Conservation (phyloP, 2,329 filamentous ascomycete species). For the Colletotrichum australisinense region DNA sequence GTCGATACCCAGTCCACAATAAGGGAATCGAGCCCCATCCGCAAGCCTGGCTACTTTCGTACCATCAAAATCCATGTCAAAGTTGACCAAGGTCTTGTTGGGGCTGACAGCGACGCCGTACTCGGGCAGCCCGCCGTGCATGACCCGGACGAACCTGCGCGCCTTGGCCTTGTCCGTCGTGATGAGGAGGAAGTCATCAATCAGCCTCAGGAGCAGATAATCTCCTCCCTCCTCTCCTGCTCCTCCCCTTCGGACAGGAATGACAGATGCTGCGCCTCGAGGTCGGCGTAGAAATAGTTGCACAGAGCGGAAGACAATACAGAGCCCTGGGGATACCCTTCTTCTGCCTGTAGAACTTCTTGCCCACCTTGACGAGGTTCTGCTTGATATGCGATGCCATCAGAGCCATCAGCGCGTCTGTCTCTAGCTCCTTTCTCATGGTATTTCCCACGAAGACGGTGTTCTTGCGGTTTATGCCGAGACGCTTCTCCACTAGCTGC, state of each 20-base stretch:
- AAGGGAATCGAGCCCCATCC: conserved; percentile 74
- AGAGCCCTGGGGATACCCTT: conserved; percentile 91
- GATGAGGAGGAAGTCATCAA: conserved; percentile 94
- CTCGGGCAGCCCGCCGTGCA: conserved; percentile 81
- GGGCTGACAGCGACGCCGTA: conserved; percentile 85
- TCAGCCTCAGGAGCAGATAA: conserved; percentile 81
- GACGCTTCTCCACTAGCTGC: conserved; percentile 53
- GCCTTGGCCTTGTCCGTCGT: conserved; percentile 77
- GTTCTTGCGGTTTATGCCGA: conserved; percentile 64
- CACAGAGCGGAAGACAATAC: conserved; percentile 88
- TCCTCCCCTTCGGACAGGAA: conserved; percentile 68
- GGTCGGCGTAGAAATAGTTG: conserved; percentile 94
- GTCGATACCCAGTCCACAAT: conserved; percentile 86
- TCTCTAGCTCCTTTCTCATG: conserved; percentile 66
- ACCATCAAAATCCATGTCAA: conserved; percentile 71
- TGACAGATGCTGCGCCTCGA: conserved; percentile 76
- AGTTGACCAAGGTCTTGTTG: conserved; percentile 87
- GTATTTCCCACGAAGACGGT: conserved; percentile 83
- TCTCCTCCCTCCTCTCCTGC: conserved; percentile 43
- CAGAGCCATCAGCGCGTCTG: conserved; percentile 73
- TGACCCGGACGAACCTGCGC: conserved; percentile 77
- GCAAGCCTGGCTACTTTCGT: conserved; percentile 60
- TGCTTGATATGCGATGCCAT: conserved; percentile 82
- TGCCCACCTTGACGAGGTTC: conserved; percentile 90
- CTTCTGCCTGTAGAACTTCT: conserved; percentile 88